Evolutionary conservation across 805 yeast species (phyloP).

Genomic region (Ogataea naganishii): DNA sequence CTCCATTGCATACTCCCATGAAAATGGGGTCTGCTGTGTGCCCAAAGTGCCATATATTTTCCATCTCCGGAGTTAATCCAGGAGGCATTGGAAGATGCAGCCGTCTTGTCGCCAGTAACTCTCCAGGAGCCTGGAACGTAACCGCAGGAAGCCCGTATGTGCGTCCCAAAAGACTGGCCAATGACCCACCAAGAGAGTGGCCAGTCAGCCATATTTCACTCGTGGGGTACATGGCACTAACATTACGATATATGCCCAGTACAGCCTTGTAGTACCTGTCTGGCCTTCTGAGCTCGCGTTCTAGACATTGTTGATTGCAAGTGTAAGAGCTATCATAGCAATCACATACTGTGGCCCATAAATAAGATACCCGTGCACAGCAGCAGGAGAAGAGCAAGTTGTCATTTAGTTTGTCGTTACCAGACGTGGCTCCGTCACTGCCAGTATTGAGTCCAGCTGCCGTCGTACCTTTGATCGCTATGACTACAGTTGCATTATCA

Average conservation of each 20-base stretch:
- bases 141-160: conserved; percentile 89
- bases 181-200: conserved; percentile 89
- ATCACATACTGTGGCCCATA: conserved; percentile 95
- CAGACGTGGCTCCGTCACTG: conserved; percentile 53
- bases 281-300: conserved; percentile 58
- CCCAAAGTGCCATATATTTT: conserved; percentile 91
- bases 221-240: conserved; percentile 54
- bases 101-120: conserved; percentile 70
- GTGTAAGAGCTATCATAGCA: conserved; percentile 79
- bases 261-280: conserved; percentile 81
- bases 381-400: conserved; percentile 89
- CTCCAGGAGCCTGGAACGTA: conserved; percentile 92
- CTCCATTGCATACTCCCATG: conserved; percentile 96
- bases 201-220: conserved; percentile 87
- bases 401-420: conserved; percentile 77
- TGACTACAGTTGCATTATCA: conserved; percentile 51
- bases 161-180: conserved; percentile 73
- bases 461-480: conserved; percentile 86
- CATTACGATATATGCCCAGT: conserved; percentile 68
- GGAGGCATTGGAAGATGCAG: conserved; percentile 92
- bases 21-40: conserved; percentile 95
- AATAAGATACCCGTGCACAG: conserved; percentile 83
- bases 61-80: conserved; percentile 67
- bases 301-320: conserved; percentile 84
- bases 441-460: conserved; percentile 61